A percentile compares a stretch with the other conserved stretches of the same genome.
Evolutionary conservation across 306 rosid genomes (phyloP).

Genomic region (Gynostemma pentaphyllum): DNA sequence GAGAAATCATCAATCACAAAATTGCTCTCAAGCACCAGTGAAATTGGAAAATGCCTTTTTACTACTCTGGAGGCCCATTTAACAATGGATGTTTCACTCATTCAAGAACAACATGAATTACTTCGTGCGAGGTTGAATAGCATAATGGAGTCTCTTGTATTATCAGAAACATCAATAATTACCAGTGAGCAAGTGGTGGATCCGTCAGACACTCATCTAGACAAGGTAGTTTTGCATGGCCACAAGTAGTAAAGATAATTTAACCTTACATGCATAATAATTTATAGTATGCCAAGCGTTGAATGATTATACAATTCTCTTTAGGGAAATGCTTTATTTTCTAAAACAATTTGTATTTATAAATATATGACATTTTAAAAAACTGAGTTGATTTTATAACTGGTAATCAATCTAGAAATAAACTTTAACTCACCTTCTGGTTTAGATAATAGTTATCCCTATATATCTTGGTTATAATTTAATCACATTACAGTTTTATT

Average conservation of each 20-base stretch:
- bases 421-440: too few relatives aligned
- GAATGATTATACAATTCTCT: too few relatives aligned
- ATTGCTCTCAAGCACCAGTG: slow-evolving; percentile 52
- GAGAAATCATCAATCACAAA: slow-evolving; percentile 34
- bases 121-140: slow-evolving; percentile 42
- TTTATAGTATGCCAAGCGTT: too few relatives aligned
- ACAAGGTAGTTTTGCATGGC: slow-evolving; percentile 34
- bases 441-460: too few relatives aligned
- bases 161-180: slow-evolving; percentile 30
- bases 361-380: too few relatives aligned
- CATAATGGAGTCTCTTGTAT: slow-evolving; percentile 34
- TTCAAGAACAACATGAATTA: slow-evolving; percentile 35
- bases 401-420: too few relatives aligned
- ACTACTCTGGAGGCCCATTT: slow-evolving; percentile 48
- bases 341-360: too few relatives aligned
- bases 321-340: too few relatives aligned
- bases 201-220: slow-evolving; percentile 30
- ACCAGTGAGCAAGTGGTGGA: slow-evolving; percentile 22
- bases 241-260: too few relatives aligned
- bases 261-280: neutral
- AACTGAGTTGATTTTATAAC: too few relatives aligned
- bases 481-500: too few relatives aligned
- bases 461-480: too few relatives aligned
- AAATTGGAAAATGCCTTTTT: slow-evolving; percentile 49
- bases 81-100: slow-evolving; percentile 22